Base-by-base conservation (phyloP, 106 monocot species). In the Dendrobium huoshanense region DNA sequence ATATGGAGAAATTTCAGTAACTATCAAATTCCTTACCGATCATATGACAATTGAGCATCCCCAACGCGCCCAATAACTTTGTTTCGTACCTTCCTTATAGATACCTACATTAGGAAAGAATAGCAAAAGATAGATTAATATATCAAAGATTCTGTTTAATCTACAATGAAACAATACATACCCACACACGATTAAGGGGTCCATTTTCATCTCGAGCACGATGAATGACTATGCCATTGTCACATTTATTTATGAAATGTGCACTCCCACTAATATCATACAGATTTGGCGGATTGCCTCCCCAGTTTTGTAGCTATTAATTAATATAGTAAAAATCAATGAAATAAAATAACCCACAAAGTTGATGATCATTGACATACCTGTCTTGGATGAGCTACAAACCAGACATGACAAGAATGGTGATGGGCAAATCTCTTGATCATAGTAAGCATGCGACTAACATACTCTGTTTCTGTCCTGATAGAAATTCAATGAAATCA, bases 211-310 rank as follows among this genome's bases (percentile, higher is more conserved):
- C 87, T 68, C 86, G 79, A 59, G 92, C 94, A 48, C 97, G 86
- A 87, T 98, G 98, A 75, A 98, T 83, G 33, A 98, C 89, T 79
- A 98, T 88, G 27, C 95, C 94, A 85, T 98, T 98, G 76, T 98
- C 98, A 90, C 98, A 98, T 83, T 98, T 98, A 56, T 98, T 98
- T 54, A 98, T 89, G 72, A 98, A 95, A 81, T 98, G 98, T 45
- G 95, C 94, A 80, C 98, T 98, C 80, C 98, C 98, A 87, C 98
- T 98, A 48, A 98, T 92, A 83, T 98, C 98, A 79, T 98, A 98
- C 82, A 98, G 45, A 85, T 92, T 92, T 54, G 98, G 95, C 74
- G 98, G 82, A 13, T 80, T 74, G 77, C 98, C 98, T 37, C 58
- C 49, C 98, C 98, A 98, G 7, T 92, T 85, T 80, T 92, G 92